Evolutionary conservation across 2,329 filamentous ascomycete genomes (phyloP), one percentile per base, ranked within the genome.

Genomic region (Aureobasidium sp.): DNA sequence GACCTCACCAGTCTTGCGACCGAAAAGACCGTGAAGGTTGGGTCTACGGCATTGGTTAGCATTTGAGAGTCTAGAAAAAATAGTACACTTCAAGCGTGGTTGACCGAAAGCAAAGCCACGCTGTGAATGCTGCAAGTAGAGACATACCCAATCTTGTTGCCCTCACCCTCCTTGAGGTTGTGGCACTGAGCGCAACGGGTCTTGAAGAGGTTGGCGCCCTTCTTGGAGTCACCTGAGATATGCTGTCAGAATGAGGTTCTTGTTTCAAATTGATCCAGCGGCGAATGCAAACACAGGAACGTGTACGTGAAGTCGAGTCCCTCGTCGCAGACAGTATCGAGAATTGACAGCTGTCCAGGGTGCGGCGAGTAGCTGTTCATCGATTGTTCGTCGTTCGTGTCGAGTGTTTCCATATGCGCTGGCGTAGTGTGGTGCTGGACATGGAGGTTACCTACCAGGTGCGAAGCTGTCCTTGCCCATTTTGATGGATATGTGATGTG

Each of bases 191-290:
- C 89, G 84, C 94, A 99, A 78, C 94, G 88, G 71, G 92, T 97
- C 84, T 97, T 96, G 91, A 97, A 97, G 77, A 97, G 90, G 84
- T 88, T 90, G 80, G 92, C 93, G 85, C 93, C 93, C 89, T 97
- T 97, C 84, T 92, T 92, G 75, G 83, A 74, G 80, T 97, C 92
- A 84, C 92, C 92, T 96, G 74, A 46, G 69, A 26, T 32, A 7
- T 27, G 15, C 15, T 17, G 61, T 59, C n/a, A 63, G 61, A 20
- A 26, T 7, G 34, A 15, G 10, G 32, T 32, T 24, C 53, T 57
- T 57, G 37, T 15, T 37, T 17, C 32, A 9, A 6, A n/a, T n/a
- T n/a, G n/a, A 9, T 26, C 8, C 8, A 10, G 51, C 26, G 51
- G 17, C 24, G 8, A 32, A 12, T 13, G 15, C 15, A 26, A 43